phyloP scores from a whole-genome alignment of 129 eudicot genomes.

The Apium graveolens region DNA sequence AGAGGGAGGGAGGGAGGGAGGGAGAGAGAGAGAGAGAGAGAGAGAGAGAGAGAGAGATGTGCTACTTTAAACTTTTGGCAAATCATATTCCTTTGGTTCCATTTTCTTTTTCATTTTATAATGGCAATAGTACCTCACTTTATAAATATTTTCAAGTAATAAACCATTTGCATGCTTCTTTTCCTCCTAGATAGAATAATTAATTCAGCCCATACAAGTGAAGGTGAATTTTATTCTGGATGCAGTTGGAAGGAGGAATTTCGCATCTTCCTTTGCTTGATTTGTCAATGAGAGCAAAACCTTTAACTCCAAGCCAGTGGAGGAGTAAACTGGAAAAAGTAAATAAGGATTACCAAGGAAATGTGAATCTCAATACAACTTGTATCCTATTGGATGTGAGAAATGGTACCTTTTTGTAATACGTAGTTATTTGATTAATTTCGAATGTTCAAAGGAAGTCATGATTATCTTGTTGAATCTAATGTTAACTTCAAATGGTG shows the following conservation, averaged over 20 bases:
- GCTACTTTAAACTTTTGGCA: background rate
- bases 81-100: background rate
- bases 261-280: constrained; percentile 87
- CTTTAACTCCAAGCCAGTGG: constrained; percentile 84
- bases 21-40: no score
- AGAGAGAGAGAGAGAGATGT: no score
- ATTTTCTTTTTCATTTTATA: no score
- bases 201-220: background rate
- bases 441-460: background rate
- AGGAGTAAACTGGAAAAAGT: constrained; percentile 49
- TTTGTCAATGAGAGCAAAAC: constrained; percentile 74
- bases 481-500: background rate
- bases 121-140: background rate
- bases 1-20: no score
- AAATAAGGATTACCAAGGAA: constrained; percentile 25
- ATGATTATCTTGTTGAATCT: background rate
- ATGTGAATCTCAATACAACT: constrained; percentile 20
- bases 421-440: background rate
- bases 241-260: constrained; percentile 83
- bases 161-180: background rate
- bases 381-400: constrained; percentile 82
- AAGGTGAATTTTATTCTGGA: constrained; percentile 5
- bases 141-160: background rate
- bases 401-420: constrained; percentile 53
- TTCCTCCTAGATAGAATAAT: background rate